These are phyloP conservation scores for Aotearoamyces nothofagi DNA, from an alignment of 2,329 filamentous ascomycete species.

Conservation along the genomic window DNA sequence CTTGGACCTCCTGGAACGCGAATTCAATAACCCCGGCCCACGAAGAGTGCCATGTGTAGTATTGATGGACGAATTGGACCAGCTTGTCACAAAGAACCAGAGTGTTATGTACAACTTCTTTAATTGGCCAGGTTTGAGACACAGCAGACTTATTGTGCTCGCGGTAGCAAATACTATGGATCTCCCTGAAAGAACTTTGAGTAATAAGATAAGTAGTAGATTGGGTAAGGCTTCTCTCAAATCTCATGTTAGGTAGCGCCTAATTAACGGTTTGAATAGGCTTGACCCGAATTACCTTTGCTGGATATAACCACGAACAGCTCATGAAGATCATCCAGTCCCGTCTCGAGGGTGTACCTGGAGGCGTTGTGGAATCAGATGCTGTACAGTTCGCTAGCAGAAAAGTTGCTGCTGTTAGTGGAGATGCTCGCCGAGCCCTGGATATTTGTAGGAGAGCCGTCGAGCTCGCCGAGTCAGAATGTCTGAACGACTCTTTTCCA, in stretches of 20 bases:
- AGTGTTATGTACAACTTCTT: conserved; percentile 99
- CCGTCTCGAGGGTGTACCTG: conserved; percentile 76
- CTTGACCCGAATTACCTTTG: conserved; percentile 88
- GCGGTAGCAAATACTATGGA: conserved; percentile 99
- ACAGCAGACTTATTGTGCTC: conserved; percentile 86
- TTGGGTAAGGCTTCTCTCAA: conserved; percentile 30
- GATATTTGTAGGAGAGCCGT: conserved; percentile 94
- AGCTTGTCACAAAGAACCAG: conserved; percentile 94
- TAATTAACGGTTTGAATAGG: conserved; percentile 29
- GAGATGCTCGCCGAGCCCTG: conserved; percentile 79
- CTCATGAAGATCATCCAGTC: conserved; percentile 95
- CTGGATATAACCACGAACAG: conserved; percentile 93
- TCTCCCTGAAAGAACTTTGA: conserved; percentile 83
- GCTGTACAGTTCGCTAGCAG: conserved; percentile 92
- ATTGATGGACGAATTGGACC: conserved; percentile 95
- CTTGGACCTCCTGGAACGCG: conserved; percentile 75
- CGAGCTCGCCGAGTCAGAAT: conserved; percentile 76
- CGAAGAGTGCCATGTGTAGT: conserved; percentile 90
- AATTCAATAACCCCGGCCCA: conserved; percentile 85
- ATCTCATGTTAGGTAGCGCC: conserved; percentile 1
- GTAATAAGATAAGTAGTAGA: conserved; percentile 95
- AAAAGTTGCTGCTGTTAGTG: conserved; percentile 92
- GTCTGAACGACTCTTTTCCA: conserved; percentile 22
- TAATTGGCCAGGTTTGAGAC: conserved; percentile 89
- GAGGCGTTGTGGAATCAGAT: conserved; percentile 80